phyloP scores from a whole-genome alignment of 805 yeast species.

The Ogataea naganishii region DNA sequence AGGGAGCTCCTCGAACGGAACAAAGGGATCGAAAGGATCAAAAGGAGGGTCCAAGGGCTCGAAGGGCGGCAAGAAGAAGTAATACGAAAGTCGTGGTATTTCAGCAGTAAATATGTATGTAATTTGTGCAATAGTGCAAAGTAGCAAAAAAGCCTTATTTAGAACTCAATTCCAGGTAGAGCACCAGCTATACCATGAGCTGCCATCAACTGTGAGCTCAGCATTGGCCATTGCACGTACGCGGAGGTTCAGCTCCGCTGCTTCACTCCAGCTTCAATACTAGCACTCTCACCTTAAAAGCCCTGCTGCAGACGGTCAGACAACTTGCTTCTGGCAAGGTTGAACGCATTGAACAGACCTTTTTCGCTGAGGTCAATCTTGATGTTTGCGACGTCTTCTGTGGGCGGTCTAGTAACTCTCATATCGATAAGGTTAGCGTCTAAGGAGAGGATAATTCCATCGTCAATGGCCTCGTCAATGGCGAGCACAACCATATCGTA shows the following conservation, averaged over 20 bases:
- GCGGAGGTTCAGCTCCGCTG: too few relatives aligned
- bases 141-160: too few relatives aligned
- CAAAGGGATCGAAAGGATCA: slow-evolving; percentile 7
- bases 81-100: too few relatives aligned
- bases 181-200: too few relatives aligned
- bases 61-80: slow-evolving; percentile 17
- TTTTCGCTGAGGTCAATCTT: slow-evolving; percentile 63
- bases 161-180: too few relatives aligned
- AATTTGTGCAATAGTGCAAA: too few relatives aligned
- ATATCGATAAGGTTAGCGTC: slow-evolving; percentile 83
- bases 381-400: slow-evolving; percentile 51
- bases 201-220: too few relatives aligned
- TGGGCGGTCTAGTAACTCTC: slow-evolving; percentile 84
- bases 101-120: too few relatives aligned
- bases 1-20: slow-evolving; percentile 10
- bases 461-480: slow-evolving; percentile 88
- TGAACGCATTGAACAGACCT: slow-evolving; percentile 76
- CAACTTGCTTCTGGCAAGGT: slow-evolving; percentile 71
- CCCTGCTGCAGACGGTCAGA: slow-evolving; percentile 32
- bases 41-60: slow-evolving; percentile 11
- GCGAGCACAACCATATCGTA: slow-evolving; percentile 83
- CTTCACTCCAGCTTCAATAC: too few relatives aligned
- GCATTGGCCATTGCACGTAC: too few relatives aligned
- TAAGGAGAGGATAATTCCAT: slow-evolving; percentile 85
- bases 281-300: slow-evolving; percentile 18